Percentiles rank a stretch among this genome's conserved stretches.
Evolutionary conservation across 371 early-diverging fungal genomes (phyloP).

Genomic region (Lichtheimia corymbifera): DNA sequence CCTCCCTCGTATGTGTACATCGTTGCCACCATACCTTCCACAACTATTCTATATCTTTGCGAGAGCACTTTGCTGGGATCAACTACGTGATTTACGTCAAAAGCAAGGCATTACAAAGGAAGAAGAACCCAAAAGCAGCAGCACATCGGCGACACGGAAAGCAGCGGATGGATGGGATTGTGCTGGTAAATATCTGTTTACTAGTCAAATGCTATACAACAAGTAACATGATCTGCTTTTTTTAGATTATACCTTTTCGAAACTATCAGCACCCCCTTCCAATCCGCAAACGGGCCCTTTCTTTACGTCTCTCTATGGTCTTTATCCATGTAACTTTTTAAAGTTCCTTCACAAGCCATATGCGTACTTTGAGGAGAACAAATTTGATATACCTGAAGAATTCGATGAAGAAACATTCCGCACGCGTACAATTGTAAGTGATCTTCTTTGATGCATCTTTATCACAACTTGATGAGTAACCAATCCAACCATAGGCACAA

Average conservation of each 20-base stretch:
- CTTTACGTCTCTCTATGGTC: slow-evolving; percentile 66
- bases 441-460: neutral
- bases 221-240: too few relatives aligned
- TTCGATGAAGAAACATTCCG: slow-evolving; percentile 55
- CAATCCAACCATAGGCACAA: slow-evolving; percentile 29
- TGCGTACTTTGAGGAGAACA: slow-evolving; percentile 42
- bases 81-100: slow-evolving; percentile 47
- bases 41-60: slow-evolving; percentile 62
- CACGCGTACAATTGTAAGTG: slow-evolving; percentile 38
- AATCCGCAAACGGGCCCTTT: slow-evolving; percentile 58
- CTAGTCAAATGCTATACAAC: neutral
- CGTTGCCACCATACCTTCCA: slow-evolving; percentile 56
- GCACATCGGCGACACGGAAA: slow-evolving; percentile 8
- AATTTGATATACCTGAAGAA: slow-evolving; percentile 43
- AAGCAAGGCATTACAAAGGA: slow-evolving; percentile 26
- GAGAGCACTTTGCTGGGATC: slow-evolving; percentile 67
- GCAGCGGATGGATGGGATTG: slow-evolving; percentile 45
- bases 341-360: slow-evolving; percentile 59
- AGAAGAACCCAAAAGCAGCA: neutral
- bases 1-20: slow-evolving; percentile 64
- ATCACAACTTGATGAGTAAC: neutral
- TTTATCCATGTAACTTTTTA: slow-evolving; percentile 66
- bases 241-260: slow-evolving; percentile 55
- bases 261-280: slow-evolving; percentile 53
- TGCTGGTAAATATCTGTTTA: slow-evolving; percentile 30